phyloP scores from a whole-genome alignment of 306 rosid species.

The Malus domestica region DNA sequence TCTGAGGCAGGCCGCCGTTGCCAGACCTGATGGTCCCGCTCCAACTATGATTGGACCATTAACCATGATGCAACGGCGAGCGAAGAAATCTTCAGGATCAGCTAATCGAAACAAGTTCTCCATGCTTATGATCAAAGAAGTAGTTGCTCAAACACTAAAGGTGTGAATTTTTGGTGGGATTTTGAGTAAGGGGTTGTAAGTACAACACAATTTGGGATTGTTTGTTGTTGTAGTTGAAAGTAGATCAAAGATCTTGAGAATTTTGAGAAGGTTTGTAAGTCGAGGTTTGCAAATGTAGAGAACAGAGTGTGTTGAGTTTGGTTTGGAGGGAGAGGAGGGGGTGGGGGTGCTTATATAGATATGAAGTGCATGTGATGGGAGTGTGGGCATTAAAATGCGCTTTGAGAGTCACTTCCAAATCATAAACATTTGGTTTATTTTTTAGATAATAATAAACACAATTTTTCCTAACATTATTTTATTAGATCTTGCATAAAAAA shows the following conservation, averaged over 20 bases:
- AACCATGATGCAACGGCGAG: conserved; percentile 62
- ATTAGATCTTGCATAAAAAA: conserved; percentile 31
- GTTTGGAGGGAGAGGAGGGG: conserved; percentile 38
- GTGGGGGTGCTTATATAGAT: conserved; percentile 47
- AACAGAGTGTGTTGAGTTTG: conserved; percentile 16
- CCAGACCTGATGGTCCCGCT: conserved; percentile 90
- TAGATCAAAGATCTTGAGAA: background rate
- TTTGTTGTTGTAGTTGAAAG: background rate
- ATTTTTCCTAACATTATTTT: conserved; percentile 29
- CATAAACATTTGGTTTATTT: conserved; percentile 19
- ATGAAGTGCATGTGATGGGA: conserved; percentile 36
- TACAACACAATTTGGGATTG: background rate
- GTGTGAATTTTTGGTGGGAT: background rate
- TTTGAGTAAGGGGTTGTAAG: background rate
- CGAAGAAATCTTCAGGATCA: conserved; percentile 41
- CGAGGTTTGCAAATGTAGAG: conserved; percentile 10
- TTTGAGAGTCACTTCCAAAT: conserved; percentile 18
- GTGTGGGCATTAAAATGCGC: conserved; percentile 26
- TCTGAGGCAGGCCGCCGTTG: conserved; percentile 85
- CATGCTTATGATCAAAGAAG: conserved; percentile 30
- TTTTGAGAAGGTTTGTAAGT: background rate
- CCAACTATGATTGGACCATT: conserved; percentile 90
- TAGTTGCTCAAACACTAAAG: background rate
- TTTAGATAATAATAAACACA: conserved; percentile 5
- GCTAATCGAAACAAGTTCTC: conserved; percentile 51